Percentiles rank a stretch among this genome's conserved stretches.
phyloP scores from a whole-genome alignment of 495 filamentous ascomycete genomes.

The Hypoxylon lenormandii region DNA sequence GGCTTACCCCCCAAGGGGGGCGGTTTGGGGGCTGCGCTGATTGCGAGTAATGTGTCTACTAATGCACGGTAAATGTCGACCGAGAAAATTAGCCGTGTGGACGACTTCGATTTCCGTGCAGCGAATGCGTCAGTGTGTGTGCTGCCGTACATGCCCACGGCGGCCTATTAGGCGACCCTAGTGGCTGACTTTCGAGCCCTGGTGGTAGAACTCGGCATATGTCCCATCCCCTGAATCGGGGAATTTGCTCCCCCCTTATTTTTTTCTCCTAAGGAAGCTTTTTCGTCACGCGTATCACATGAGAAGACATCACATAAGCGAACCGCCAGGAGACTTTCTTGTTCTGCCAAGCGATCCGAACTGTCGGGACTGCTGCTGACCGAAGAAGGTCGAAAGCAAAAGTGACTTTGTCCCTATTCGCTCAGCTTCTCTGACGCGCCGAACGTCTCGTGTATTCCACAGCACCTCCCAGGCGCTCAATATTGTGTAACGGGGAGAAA shows the following conservation, averaged over 20 bases:
- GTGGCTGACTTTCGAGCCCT: neutral
- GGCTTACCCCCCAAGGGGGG: neutral
- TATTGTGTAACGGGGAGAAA: neutral
- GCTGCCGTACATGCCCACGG: neutral
- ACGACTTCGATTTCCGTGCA: conserved; percentile 5
- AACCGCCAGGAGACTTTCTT: conserved; percentile 31
- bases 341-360: conserved; percentile 29
- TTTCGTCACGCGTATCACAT: conserved; percentile 37
- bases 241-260: neutral
- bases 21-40: conserved; percentile 7
- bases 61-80: conserved; percentile 16
- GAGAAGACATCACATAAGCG: conserved; percentile 13
- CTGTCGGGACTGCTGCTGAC: conserved; percentile 28
- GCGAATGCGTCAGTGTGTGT: neutral
- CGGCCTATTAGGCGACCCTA: conserved; percentile 11
- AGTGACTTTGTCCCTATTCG: conserved; percentile 25
- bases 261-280: conserved; percentile 3
- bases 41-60: conserved; percentile 1
- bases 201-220: conserved; percentile 1
- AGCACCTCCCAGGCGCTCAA: conserved; percentile 22
- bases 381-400: neutral
- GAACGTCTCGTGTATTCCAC: conserved; percentile 1
- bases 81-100: conserved; percentile 27
- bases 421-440: neutral
- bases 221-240: conserved; percentile 7